These are phyloP conservation scores for Lupinus albus DNA, from an alignment of 306 rosid species.

Conservation along the genomic window DNA sequence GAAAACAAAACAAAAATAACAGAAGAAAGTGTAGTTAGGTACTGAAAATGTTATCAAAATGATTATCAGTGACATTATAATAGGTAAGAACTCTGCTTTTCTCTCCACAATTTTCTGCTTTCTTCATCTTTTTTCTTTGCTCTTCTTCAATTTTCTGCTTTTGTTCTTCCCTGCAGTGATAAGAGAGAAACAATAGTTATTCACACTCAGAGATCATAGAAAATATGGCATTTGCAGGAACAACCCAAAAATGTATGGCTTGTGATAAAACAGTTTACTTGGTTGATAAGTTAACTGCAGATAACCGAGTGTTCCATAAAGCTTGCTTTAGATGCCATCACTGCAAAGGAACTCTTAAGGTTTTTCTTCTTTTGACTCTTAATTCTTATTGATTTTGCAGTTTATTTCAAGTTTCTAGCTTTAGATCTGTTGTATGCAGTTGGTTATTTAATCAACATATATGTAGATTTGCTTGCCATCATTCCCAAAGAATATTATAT, in stretches of 20 bases:
- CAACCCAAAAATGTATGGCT: constrained; percentile 99
- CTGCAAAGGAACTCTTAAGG: constrained; percentile 99
- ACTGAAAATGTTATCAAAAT: constrained; percentile 61
- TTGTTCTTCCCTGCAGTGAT: constrained; percentile 33
- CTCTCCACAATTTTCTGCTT: constrained; percentile 57
- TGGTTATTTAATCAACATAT: too few relatives aligned
- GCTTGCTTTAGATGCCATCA: constrained; percentile 99
- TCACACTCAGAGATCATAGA: constrained; percentile 23
- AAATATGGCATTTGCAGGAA: constrained; percentile 96
- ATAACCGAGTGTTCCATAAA: constrained; percentile 87
- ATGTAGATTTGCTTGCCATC: too few relatives aligned
- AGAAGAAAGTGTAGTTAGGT: constrained; percentile 58
- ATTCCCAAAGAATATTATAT: neutral
- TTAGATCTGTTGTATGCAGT: constrained; percentile 36
- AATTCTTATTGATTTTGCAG: constrained; percentile 16
- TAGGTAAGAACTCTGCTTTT: constrained; percentile 54
- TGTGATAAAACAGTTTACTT: constrained; percentile 96
- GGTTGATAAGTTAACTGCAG: constrained; percentile 93
- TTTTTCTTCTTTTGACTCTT: constrained; percentile 15
- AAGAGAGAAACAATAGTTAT: neutral
- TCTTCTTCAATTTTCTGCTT: constrained; percentile 31
- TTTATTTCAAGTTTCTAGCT: constrained; percentile 34
- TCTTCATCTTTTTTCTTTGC: constrained; percentile 43
- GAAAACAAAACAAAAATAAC: constrained; percentile 28
- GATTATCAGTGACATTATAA: constrained; percentile 54